Percentiles rank a stretch among this genome's conserved stretches.
These are phyloP conservation scores for Microcyclospora tardicrescens DNA, from an alignment of 2,329 filamentous ascomycete genomes.

Conservation along the genomic window DNA sequence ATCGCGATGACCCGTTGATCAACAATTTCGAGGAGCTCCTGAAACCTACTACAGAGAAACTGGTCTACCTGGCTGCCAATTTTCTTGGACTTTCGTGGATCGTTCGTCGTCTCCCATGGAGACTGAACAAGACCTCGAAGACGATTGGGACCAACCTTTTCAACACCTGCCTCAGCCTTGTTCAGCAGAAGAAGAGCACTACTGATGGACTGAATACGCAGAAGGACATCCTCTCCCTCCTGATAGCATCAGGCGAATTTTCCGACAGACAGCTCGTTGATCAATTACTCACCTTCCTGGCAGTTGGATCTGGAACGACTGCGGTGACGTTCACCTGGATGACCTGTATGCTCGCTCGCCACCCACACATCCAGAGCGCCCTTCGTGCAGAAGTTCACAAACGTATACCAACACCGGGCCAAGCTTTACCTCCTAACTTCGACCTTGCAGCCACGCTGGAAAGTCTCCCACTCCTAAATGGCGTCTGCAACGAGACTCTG, in stretches of 20 bases:
- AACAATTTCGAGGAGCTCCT: constrained; percentile 34
- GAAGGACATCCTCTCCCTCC: constrained; percentile 66
- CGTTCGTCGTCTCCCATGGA: not conserved
- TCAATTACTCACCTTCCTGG: constrained; percentile 78
- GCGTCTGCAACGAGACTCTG: constrained; percentile 64
- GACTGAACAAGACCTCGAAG: not conserved
- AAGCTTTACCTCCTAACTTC: constrained; percentile 19
- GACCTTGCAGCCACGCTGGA: constrained; percentile 51
- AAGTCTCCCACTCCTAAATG: constrained; percentile 64
- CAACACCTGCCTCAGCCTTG: constrained; percentile 34
- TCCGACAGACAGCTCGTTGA: constrained; percentile 69
- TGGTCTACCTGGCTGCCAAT: constrained; percentile 29
- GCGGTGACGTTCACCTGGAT: constrained; percentile 42
- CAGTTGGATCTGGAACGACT: constrained; percentile 51
- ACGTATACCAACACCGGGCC: constrained; percentile 33
- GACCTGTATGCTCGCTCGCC: constrained; percentile 37
- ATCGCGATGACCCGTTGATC: constrained; percentile 34
- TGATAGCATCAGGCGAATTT: constrained; percentile 63
- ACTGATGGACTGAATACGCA: constrained; percentile 17
- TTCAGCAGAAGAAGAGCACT: constrained; percentile 34
- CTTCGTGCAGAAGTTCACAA: constrained; percentile 39
- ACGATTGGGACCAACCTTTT: constrained; percentile 47
- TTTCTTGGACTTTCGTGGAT: constrained; percentile 14
- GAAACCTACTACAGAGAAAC: constrained; percentile 34
- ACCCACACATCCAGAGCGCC: constrained; percentile 35